These are phyloP conservation scores for Naegleria fowleri DNA, from an alignment of 208 protist genomes.

Conservation along the genomic window DNA sequence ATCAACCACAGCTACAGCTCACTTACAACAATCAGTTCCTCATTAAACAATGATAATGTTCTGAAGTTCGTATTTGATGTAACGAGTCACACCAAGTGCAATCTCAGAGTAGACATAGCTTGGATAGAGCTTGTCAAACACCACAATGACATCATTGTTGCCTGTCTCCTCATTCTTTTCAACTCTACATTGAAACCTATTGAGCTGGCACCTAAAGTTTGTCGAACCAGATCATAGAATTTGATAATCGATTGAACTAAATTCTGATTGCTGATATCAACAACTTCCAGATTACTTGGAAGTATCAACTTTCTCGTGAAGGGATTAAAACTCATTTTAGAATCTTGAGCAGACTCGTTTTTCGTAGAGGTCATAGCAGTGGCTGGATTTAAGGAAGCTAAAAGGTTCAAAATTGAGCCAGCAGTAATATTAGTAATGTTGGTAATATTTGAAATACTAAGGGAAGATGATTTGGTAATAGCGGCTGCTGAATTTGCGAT, in stretches of 20 bases:
- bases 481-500: neutral
- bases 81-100: neutral
- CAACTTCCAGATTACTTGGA: neutral
- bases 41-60: neutral
- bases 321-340: neutral
- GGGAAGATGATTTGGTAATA: neutral
- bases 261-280: conserved; percentile 12
- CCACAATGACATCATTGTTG: neutral
- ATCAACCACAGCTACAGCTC: no score
- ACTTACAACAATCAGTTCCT: no score
- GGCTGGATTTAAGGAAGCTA: neutral
- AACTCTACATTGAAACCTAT: neutral
- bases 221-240: neutral
- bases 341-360: neutral
- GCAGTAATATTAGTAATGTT: neutral
- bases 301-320: neutral
- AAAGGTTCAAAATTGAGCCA: neutral
- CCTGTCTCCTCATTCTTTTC: neutral
- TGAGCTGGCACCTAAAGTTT: neutral
- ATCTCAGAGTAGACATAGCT: neutral
- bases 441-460: neutral
- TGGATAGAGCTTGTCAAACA: neutral
- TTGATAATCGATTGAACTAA: neutral
- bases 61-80: neutral
- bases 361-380: neutral